Conservation (phyloP, 2,329 filamentous ascomycete species). For the Fusarium nisikadoi region DNA sequence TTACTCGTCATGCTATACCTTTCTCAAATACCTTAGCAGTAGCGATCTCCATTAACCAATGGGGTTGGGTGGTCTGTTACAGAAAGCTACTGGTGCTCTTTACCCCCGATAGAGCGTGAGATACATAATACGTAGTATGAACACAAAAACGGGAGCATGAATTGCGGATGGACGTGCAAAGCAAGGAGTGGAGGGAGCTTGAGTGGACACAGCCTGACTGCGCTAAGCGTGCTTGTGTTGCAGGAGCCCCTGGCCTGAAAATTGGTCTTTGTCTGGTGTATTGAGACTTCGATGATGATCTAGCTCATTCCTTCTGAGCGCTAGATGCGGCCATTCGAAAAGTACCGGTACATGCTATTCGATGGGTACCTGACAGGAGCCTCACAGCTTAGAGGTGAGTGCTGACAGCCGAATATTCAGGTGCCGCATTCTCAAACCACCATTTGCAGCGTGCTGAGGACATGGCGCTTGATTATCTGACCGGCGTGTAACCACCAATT, state of each 20-base stretch:
- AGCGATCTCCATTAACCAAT: not conserved
- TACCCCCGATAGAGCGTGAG: not conserved
- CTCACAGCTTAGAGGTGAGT: slow-evolving; percentile 14
- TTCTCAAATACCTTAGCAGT: not conserved
- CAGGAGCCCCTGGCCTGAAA: slow-evolving; percentile 29
- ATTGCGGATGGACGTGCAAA: slow-evolving; percentile 15
- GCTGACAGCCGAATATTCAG: slow-evolving; percentile 23
- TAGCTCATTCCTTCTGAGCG: slow-evolving; percentile 7
- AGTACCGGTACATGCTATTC: slow-evolving; percentile 35
- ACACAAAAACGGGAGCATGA: not conserved
- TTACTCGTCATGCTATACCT: not conserved
- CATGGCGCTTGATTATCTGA: slow-evolving; percentile 1
- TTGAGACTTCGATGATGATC: slow-evolving; percentile 27
- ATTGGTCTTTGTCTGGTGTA: slow-evolving; percentile 36
- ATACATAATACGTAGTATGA: not conserved
- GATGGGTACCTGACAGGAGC: slow-evolving; percentile 24
- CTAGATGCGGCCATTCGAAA: not conserved
- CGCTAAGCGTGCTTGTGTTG: slow-evolving; percentile 30
- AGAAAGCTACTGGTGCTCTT: not conserved
- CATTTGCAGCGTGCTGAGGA: slow-evolving; percentile 16
- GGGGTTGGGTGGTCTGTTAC: not conserved
- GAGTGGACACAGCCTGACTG: slow-evolving; percentile 34
- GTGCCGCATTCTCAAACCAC: slow-evolving; percentile 28
- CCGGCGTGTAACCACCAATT: slow-evolving; percentile 15
- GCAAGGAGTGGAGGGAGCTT: slow-evolving; percentile 44